These are phyloP conservation scores for Aspergillus sp. DNA, from an alignment of 2,329 filamentous ascomycete species.

Conservation along the genomic window DNA sequence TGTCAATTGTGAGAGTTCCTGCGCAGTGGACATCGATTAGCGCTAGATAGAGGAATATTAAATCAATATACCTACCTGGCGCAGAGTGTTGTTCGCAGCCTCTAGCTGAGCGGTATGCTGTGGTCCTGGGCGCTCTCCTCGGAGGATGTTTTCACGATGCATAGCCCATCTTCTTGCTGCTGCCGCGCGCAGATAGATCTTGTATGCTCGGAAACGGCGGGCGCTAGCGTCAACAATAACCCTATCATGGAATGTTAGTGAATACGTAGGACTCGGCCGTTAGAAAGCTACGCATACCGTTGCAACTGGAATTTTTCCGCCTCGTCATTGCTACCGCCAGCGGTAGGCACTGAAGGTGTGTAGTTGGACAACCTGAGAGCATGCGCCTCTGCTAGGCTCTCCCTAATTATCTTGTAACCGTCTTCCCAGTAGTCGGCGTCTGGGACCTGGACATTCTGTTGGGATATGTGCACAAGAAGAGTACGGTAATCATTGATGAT, in stretches of 20 bases:
- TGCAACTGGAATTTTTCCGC: conserved; percentile 56
- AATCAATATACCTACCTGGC: conserved; percentile 46
- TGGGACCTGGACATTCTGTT: conserved; percentile 51
- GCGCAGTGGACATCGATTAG: conserved; percentile 4
- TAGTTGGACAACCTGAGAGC: conserved; percentile 55
- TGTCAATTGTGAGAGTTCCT: conserved; percentile 59
- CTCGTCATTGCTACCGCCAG: conserved; percentile 49
- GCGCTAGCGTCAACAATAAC: conserved; percentile 61
- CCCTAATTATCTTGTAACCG: conserved; percentile 58
- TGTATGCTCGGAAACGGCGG: conserved; percentile 61
- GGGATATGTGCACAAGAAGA: conserved; percentile 58
- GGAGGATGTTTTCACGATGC: conserved; percentile 50
- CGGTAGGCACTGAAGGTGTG: conserved; percentile 40
- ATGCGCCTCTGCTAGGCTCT: conserved; percentile 56
- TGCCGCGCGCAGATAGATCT: conserved; percentile 58
- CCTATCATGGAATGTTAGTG: conserved; percentile 34
- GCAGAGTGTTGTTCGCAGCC: conserved; percentile 48
- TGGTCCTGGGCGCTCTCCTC: conserved; percentile 49
- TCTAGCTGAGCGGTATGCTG: conserved; percentile 50
- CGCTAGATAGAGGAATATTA: background rate
- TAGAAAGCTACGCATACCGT: conserved; percentile 42
- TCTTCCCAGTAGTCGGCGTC: conserved; percentile 59
- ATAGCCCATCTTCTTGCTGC: conserved; percentile 61
- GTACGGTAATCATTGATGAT: conserved; percentile 65
- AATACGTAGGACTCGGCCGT: background rate